These are phyloP conservation scores for Ophiostoma himal-ulmi DNA, from an alignment of 2,329 filamentous ascomycete genomes.

Conservation along the genomic window DNA sequence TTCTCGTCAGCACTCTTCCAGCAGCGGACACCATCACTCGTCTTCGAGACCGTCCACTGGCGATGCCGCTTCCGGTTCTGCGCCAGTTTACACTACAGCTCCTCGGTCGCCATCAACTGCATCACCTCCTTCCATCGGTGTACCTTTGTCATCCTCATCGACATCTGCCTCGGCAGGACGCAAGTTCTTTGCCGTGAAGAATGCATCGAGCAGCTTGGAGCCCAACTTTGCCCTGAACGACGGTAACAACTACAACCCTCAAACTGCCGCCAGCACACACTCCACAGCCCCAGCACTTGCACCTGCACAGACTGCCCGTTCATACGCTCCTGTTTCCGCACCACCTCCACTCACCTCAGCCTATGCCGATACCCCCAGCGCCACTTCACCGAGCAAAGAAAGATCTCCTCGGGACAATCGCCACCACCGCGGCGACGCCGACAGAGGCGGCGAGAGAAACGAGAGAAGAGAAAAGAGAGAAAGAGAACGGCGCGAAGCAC, in stretches of 20 bases:
- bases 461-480: constrained; percentile 1
- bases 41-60: constrained; percentile 24
- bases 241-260: constrained; percentile 31
- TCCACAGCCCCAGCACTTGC: constrained; percentile 10
- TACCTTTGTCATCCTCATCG: constrained; percentile 13
- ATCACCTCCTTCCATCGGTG: constrained; percentile 17
- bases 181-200: constrained; percentile 32
- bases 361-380: constrained; percentile 9
- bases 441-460: constrained; percentile 16
- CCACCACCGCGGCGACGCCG: constrained; percentile 15
- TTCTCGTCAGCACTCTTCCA: constrained; percentile 28
- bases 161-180: constrained; percentile 23
- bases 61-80: constrained; percentile 14
- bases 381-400: constrained; percentile 18
- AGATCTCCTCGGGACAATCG: constrained; percentile 19
- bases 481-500: constrained; percentile 12
- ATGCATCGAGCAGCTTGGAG: constrained; percentile 30
- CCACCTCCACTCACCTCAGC: constrained; percentile 6
- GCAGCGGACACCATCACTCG: constrained; percentile 16
- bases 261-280: constrained; percentile 22
- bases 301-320: constrained; percentile 10
- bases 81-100: background rate
- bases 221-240: constrained; percentile 34
- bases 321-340: constrained; percentile 14
- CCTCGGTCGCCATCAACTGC: background rate